Base-by-base conservation (phyloP, 2,329 filamentous ascomycete species). In the Alternaria rosae region DNA sequence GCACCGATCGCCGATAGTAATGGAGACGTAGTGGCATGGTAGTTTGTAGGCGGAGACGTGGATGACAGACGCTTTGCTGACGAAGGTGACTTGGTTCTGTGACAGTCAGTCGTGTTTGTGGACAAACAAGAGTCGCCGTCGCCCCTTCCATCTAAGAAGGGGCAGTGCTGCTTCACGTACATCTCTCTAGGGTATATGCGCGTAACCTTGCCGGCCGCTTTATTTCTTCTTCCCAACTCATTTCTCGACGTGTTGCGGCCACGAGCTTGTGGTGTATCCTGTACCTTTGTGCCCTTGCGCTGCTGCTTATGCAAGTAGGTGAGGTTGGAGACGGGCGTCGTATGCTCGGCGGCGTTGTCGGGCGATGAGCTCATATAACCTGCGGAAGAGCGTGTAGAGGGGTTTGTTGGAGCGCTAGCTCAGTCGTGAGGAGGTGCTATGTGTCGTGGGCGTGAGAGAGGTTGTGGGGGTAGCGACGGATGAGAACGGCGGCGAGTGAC, bases 171-270 rank as follows among this genome's bases (percentile, higher is more conserved):
- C 28, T 43, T 11, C 54, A 57, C 78, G 75, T 70, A 80, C 78
- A 80, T 74, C 70, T 80, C 70, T 68, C 76, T 65, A 57, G 79
- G 79, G 57, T 80, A 80, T 59, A 80, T 80, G 60, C 77, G 71
- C 57, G 76, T 80, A 71, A 79, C 75, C 61, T 74, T 69, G 65
- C 76, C 74, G 38, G 74, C 77, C 64, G 71, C 70, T 63, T 75
- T 78, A 76, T 78, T 74, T 76, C 73, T 65, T 79, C 78, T 77
- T 79, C 77, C 78, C 77, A 79, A 62, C 77, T 80, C 78, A 80
- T 80, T 61, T 71, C 76, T 75, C 70, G 76, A 75, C 59, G 69
- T 72, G 66, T 79, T 74, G 63, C 77, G 76, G 54, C 76, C 77
- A 64, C 76, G 77, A 23, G 73, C 59, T 64, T 78, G 73, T 43